phyloP scores from a whole-genome alignment of 2,329 filamentous ascomycete species.

The Alternaria infectoria region DNA sequence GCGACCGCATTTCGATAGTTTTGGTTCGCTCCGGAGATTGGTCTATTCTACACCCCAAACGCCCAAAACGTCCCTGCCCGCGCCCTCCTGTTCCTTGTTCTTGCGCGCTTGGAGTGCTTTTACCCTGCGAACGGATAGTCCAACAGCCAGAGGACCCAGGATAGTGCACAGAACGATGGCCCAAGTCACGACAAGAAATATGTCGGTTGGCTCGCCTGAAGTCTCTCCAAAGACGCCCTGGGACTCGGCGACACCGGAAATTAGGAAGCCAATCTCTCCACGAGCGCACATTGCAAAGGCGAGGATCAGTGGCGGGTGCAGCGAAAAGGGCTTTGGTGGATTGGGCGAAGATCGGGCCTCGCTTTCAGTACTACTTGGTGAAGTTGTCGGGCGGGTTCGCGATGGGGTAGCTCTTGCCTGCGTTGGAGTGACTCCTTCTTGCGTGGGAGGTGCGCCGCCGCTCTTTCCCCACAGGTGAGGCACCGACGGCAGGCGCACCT shows the following conservation, averaged over 20 bases:
- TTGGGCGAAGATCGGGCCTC: conserved; percentile 21
- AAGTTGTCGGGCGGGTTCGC: not conserved
- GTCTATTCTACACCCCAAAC: conserved; percentile 51
- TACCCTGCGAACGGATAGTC: conserved; percentile 56
- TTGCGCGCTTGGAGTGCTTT: conserved; percentile 49
- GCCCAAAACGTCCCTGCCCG: conserved; percentile 52
- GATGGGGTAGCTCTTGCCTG: not conserved
- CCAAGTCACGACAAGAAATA: conserved; percentile 63
- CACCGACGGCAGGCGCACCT: conserved; percentile 25
- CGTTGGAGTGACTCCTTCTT: not conserved
- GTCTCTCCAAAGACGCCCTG: conserved; percentile 53
- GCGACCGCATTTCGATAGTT: not conserved
- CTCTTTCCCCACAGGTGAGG: conserved; percentile 36
- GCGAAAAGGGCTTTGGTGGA: conserved; percentile 61
- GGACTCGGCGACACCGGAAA: conserved; percentile 70
- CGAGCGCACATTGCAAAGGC: conserved; percentile 74
- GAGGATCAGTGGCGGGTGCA: conserved; percentile 71
- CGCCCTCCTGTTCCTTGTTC: conserved; percentile 32
- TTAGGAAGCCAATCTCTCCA: conserved; percentile 82
- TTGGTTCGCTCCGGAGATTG: conserved; percentile 3
- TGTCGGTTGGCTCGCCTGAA: conserved; percentile 47
- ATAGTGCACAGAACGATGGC: conserved; percentile 64
- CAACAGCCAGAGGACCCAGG: conserved; percentile 61
- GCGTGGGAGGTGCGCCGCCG: not conserved
- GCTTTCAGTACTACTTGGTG: conserved; percentile 2